Conservation (phyloP, 495 filamentous ascomycete species). For the Acidomyces sp. region DNA sequence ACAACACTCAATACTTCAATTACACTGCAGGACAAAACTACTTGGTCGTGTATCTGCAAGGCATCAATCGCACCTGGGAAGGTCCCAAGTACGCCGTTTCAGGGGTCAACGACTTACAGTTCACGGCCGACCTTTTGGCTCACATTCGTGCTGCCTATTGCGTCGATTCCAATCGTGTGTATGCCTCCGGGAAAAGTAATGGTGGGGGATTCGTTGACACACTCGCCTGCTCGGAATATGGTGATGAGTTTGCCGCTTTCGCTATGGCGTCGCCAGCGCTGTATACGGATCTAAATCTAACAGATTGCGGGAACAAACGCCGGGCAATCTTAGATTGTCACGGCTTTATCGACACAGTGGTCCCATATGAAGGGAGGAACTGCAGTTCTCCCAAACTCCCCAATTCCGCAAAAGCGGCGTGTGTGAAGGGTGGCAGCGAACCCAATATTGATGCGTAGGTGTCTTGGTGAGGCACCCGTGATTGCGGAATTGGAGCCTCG, state of each 20-base stretch:
- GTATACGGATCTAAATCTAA: conserved; percentile 22
- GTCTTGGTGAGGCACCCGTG: conserved; percentile 3
- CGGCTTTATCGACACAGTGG: conserved; percentile 7
- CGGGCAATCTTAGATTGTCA: conserved; percentile 16
- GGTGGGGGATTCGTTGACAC: conserved; percentile 44
- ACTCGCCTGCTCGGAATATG: conserved; percentile 38
- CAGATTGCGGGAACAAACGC: conserved; percentile 1
- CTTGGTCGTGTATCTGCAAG: conserved; percentile 6
- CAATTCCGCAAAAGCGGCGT: too few species aligned
- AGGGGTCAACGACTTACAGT: conserved; percentile 20
- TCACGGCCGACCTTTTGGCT: conserved; percentile 34
- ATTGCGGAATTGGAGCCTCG: conserved; percentile 4
- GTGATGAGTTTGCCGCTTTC: conserved; percentile 34
- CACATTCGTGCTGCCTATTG: conserved; percentile 33
- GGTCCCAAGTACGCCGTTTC: conserved; percentile 9
- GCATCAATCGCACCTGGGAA: conserved; percentile 4
- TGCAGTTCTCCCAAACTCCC: not conserved
- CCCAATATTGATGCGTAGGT: conserved; percentile 9
- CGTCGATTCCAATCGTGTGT: conserved; percentile 40
- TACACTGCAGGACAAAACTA: conserved; percentile 3
- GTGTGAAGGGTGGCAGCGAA: not conserved
- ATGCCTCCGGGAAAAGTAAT: conserved; percentile 47
- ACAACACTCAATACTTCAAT: conserved; percentile 5
- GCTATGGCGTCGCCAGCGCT: conserved; percentile 36
- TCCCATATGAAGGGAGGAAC: conserved; percentile 5